A percentile compares a stretch with the other conserved stretches of the same genome.
Evolutionary conservation across 169 alveolate species (phyloP).

Genomic region (Theileria orientalis): DNA sequence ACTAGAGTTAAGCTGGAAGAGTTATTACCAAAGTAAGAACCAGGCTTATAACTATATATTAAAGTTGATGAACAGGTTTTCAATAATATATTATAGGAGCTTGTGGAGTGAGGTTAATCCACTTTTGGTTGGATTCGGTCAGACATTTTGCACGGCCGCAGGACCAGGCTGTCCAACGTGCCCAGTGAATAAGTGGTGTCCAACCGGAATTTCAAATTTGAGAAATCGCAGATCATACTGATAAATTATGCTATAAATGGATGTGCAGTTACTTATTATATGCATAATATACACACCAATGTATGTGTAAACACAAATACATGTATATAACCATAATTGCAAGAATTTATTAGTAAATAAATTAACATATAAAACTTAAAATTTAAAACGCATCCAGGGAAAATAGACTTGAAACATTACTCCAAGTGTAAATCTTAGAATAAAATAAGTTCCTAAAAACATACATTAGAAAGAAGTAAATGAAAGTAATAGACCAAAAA

Average conservation of each 20-base stretch:
- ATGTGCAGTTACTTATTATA: neutral
- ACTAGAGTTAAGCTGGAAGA: slow-evolving; percentile 86
- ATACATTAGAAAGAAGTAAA: no score
- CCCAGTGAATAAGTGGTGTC: slow-evolving; percentile 66
- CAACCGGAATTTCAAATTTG: slow-evolving; percentile 54
- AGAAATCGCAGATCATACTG: neutral
- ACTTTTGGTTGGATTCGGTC: slow-evolving; percentile 94
- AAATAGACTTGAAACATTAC: no score
- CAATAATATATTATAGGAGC: slow-evolving; percentile 21
- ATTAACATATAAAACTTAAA: no score
- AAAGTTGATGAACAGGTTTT: neutral
- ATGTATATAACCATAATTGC: no score
- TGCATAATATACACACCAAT: no score
- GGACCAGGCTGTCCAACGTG: slow-evolving; percentile 70
- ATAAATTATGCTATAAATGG: neutral
- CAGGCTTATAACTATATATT: no score
- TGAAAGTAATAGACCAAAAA: no score
- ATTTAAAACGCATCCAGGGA: no score
- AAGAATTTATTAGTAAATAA: no score
- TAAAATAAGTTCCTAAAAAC: slow-evolving; percentile 15
- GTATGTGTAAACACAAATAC: no score
- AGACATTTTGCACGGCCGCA: slow-evolving; percentile 87
- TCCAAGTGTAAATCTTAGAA: slow-evolving; percentile 17
- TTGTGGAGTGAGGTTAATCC: slow-evolving; percentile 89
- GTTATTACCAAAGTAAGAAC: slow-evolving; percentile 77